phyloP scores from a whole-genome alignment of 129 eudicot genomes.

The carrot (Daucus carota) region DH1_v3.0 NC_030381.2:40844501-40845000 shows the following conservation, averaged over 20 bases:
- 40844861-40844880: too few species aligned
- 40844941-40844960: too few species aligned
- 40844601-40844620: not conserved
- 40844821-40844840: not conserved
- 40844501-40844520: not conserved
- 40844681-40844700: conserved; percentile 38
- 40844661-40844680: not conserved
- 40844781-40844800: not conserved
- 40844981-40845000: not conserved
- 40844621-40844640: not conserved
- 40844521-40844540: not conserved
- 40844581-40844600: conserved; percentile 3
- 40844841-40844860: too few species aligned
- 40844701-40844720: conserved; percentile 53
- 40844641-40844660: not conserved
- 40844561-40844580: not conserved
- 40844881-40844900: too few species aligned
- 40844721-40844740: conserved; percentile 54
- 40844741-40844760: conserved; percentile 46
- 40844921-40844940: too few species aligned
- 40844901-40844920: too few species aligned
- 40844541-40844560: not conserved
- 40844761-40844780: conserved; percentile 56
- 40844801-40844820: too few species aligned
- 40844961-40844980: not conserved